phyloP scores from a whole-genome alignment of 768 basidiomycete species.

The Lyophyllum decastes region DNA sequence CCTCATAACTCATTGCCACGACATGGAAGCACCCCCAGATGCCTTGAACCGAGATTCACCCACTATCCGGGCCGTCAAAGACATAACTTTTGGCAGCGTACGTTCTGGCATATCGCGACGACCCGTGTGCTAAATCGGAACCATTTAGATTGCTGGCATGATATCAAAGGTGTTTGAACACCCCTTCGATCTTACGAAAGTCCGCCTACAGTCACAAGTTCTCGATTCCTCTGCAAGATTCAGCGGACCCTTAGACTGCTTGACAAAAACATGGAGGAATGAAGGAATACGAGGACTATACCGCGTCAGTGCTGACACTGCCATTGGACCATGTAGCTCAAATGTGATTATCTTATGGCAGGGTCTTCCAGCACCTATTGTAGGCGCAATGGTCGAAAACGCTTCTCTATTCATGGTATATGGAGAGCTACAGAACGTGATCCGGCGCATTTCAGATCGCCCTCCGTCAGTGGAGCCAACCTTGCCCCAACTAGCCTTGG shows the following conservation, averaged over 20 bases:
- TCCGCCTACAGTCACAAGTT: conserved; percentile 90
- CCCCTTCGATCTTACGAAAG: conserved; percentile 95
- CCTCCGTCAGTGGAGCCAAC: conserved; percentile 42
- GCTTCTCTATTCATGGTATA: conserved; percentile 88
- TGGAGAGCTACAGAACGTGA: conserved; percentile 66
- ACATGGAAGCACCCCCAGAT: conserved; percentile 23
- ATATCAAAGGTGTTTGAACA: conserved; percentile 84
- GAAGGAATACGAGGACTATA: conserved; percentile 89
- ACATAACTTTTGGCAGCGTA: conserved; percentile 27
- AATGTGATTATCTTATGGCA: conserved; percentile 26
- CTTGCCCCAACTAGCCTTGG: conserved; percentile 69
- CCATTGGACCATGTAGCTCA: conserved; percentile 2
- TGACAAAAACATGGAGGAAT: conserved; percentile 73
- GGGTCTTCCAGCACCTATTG: conserved; percentile 90
- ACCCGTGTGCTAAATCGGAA: neutral
- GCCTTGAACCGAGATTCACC: conserved; percentile 19
- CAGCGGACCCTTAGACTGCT: conserved; percentile 86
- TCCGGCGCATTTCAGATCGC: conserved; percentile 38
- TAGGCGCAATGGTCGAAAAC: conserved; percentile 92
- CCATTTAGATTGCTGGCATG: conserved; percentile 77
- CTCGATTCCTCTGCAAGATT: conserved; percentile 58
- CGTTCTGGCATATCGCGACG: neutral
- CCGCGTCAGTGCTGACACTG: conserved; percentile 54
- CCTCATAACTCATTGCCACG: neutral
- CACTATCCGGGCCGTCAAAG: conserved; percentile 17